Conservation (phyloP, 306 rosid species). For the Rubus parviflorus region DNA sequence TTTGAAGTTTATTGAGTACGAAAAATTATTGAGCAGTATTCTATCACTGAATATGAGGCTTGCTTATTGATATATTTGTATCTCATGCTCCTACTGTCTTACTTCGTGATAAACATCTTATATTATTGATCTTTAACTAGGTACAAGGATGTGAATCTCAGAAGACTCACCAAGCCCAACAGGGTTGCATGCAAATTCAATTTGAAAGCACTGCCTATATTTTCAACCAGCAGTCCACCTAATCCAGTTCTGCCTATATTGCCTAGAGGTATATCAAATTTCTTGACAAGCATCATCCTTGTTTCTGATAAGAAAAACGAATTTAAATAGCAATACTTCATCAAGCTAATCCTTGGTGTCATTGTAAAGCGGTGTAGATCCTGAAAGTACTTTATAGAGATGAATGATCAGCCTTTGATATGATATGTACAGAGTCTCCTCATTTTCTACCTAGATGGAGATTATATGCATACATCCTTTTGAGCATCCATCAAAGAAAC, state of each 20-base stretch:
- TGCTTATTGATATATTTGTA: background rate
- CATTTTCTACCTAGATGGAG: no score
- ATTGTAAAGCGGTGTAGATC: background rate
- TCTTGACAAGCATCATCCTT: background rate
- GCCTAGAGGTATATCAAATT: slow-evolving; percentile 28
- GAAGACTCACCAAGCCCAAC: slow-evolving; percentile 19
- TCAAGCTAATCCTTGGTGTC: background rate
- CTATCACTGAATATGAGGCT: background rate
- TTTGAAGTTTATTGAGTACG: background rate
- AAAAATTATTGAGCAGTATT: background rate
- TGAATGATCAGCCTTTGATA: no score
- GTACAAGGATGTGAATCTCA: slow-evolving; percentile 23
- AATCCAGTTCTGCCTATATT: slow-evolving; percentile 2
- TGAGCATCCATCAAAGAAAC: background rate
- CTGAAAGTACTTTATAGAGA: background rate
- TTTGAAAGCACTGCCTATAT: background rate
- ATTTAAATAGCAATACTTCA: no score
- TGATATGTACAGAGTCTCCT: no score
- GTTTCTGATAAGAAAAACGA: background rate
- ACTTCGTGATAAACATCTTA: background rate
- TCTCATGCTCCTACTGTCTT: background rate
- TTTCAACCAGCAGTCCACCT: slow-evolving; percentile 7
- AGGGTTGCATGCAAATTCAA: slow-evolving; percentile 19
- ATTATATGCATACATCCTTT: background rate
- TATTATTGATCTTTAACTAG: slow-evolving; percentile 18